Evolutionary conservation across 2,329 filamentous ascomycete species (phyloP).

Genomic region (Stagonosporopsis cucurbitacearum): DNA sequence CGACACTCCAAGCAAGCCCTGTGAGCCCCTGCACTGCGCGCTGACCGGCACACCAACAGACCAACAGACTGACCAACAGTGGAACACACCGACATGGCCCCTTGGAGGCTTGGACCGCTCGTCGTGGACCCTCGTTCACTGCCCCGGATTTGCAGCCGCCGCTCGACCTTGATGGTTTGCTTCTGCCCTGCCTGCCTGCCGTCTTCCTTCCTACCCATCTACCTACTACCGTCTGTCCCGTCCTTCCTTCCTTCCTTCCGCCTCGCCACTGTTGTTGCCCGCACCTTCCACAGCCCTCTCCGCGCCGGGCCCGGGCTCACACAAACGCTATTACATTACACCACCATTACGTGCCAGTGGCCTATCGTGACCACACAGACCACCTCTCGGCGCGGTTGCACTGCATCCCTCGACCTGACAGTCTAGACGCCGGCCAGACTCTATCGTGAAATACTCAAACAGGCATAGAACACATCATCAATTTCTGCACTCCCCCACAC

Average conservation of each 20-base stretch:
- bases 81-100: background rate
- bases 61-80: too few relatives aligned
- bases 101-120: conserved; percentile 8
- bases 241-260: too few relatives aligned
- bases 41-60: conserved; percentile 4
- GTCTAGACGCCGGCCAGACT: conserved; percentile 35
- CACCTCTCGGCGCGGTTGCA: conserved; percentile 15
- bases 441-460: conserved; percentile 45
- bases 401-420: conserved; percentile 21
- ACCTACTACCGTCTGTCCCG: too few relatives aligned
- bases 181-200: background rate
- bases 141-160: conserved; percentile 13
- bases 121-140: conserved; percentile 2
- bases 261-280: conserved; percentile 12
- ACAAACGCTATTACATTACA: conserved; percentile 5
- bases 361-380: conserved; percentile 15
- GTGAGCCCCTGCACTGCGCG: too few relatives aligned
- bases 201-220: too few relatives aligned
- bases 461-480: conserved; percentile 33
- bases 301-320: background rate
- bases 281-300: background rate
- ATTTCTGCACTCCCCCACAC: conserved; percentile 31
- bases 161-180: background rate
- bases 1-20: conserved; percentile 1
- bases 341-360: conserved; percentile 6